These are phyloP conservation scores for Sugiyamaella castrensis DNA, from an alignment of 1,139 yeast genomes.

Conservation along the genomic window DNA sequence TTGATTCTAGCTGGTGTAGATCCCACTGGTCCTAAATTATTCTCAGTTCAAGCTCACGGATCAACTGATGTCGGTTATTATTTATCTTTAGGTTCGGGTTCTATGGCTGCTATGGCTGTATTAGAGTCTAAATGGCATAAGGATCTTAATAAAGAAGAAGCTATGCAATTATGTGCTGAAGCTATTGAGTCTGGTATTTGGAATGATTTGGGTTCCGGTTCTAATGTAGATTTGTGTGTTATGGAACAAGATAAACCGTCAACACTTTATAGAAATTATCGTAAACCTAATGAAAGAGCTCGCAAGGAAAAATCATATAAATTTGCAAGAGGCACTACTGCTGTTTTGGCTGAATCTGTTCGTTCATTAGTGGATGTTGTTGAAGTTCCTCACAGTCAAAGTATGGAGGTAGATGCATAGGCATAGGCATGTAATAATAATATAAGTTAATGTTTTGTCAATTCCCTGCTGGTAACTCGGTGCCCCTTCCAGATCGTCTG, in stretches of 20 bases:
- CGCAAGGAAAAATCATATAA: conserved; percentile 78
- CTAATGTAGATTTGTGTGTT: conserved; percentile 94
- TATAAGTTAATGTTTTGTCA: too few species aligned
- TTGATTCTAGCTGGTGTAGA: conserved; percentile 95
- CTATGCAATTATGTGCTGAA: conserved; percentile 81
- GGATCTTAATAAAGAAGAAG: conserved; percentile 79
- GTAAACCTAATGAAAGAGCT: conserved; percentile 86
- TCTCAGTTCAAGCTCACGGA: conserved; percentile 96
- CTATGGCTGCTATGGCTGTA: conserved; percentile 99
- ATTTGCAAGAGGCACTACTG: conserved; percentile 90
- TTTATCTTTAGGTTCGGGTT: conserved; percentile 91
- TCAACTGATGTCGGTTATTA: conserved; percentile 94
- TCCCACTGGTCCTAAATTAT: conserved; percentile 91
- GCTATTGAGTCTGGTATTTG: conserved; percentile 98
- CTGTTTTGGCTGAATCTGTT: conserved; percentile 62
- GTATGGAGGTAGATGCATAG: conserved; percentile 72
- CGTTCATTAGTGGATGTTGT: conserved; percentile 67
- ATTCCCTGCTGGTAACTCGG: too few species aligned
- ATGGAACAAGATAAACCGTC: conserved; percentile 88
- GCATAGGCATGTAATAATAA: conserved; percentile 39
- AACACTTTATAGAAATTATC: conserved; percentile 74
- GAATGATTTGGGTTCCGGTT: conserved; percentile 98
- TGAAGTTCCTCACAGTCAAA: conserved; percentile 51
- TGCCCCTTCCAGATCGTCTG: too few species aligned
- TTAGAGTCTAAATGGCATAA: conserved; percentile 84